Percentiles rank a stretch among this genome's conserved stretches.
Evolutionary conservation across 768 basidiomycete species (phyloP).

Genomic region (Lactifluus subvellereus): DNA sequence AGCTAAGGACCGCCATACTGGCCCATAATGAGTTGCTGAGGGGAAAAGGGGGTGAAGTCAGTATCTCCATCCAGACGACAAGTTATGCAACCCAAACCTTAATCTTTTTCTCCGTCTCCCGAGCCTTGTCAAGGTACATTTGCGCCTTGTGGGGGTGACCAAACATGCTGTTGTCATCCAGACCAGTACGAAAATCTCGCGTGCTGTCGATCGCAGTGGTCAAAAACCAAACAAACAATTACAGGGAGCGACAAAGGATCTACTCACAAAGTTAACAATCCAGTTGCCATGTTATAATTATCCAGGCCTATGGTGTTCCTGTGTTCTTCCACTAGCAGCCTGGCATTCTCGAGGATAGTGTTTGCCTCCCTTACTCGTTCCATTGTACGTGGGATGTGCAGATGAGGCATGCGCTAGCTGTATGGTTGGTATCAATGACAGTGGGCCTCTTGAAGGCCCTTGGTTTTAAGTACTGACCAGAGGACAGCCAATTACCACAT

Average conservation of each 20-base stretch:
- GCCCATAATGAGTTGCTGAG: constrained; percentile 5
- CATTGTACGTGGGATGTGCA: not conserved
- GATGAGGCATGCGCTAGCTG: not conserved
- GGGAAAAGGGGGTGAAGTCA: not conserved
- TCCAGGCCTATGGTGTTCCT: not conserved
- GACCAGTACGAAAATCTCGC: not conserved
- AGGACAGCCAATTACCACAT: no score
- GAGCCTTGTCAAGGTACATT: constrained; percentile 6
- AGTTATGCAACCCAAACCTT: not conserved
- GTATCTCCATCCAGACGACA: not conserved
- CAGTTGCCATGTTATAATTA: not conserved
- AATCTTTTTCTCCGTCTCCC: not conserved
- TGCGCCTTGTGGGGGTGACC: not conserved
- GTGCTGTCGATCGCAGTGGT: not conserved
- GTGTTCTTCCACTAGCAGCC: not conserved
- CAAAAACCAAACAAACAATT: not conserved
- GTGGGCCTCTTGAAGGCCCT: no score
- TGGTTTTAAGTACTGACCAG: no score
- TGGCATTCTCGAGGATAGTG: not conserved
- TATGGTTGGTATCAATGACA: not conserved
- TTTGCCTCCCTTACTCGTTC: not conserved
- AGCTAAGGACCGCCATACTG: not conserved
- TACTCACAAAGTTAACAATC: not conserved
- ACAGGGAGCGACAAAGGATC: no score
- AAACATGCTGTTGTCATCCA: not conserved